Conservation (phyloP, 2,329 filamentous ascomycete genomes). For the Incumbomyces lentus region DNA sequence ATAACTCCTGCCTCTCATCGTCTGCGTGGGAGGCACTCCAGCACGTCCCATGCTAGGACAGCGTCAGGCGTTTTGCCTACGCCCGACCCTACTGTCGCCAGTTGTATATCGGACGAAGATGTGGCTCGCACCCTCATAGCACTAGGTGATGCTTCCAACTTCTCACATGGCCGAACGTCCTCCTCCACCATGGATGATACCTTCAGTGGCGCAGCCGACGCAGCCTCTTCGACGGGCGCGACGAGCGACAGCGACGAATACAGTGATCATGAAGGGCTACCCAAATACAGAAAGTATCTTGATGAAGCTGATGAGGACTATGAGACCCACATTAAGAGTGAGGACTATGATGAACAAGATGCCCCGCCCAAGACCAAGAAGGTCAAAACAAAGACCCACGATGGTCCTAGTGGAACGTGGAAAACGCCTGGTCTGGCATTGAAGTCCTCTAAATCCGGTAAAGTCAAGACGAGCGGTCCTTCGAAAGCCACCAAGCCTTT, state of each 20-base stretch:
- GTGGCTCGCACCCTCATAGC: slow-evolving; percentile 96
- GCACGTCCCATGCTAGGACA: slow-evolving; percentile 41
- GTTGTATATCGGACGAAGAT: slow-evolving; percentile 95
- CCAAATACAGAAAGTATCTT: slow-evolving; percentile 41
- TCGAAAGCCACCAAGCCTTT: slow-evolving; percentile 17
- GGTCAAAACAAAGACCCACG: slow-evolving; percentile 37
- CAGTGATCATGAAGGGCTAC: slow-evolving; percentile 50
- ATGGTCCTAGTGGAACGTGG: slow-evolving; percentile 13
- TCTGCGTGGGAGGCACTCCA: slow-evolving; percentile 47
- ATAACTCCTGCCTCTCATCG: slow-evolving; percentile 50
- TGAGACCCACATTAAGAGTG: slow-evolving; percentile 44
- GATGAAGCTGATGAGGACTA: slow-evolving; percentile 47
- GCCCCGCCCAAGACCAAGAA: slow-evolving; percentile 39
- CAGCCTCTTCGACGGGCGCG: slow-evolving; percentile 71
- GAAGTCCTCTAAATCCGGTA: slow-evolving; percentile 24
- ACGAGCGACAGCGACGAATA: slow-evolving; percentile 63
- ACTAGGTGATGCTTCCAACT: slow-evolving; percentile 84
- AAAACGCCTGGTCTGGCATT: slow-evolving; percentile 5
- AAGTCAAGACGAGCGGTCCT: slow-evolving; percentile 25
- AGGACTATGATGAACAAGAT: slow-evolving; percentile 36
- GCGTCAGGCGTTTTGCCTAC: slow-evolving; percentile 65
- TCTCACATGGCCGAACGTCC: slow-evolving; percentile 85
- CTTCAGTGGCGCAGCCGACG: slow-evolving; percentile 80
- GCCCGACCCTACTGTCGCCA: slow-evolving; percentile 92
- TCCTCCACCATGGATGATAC: slow-evolving; percentile 89